Percentiles rank a stretch among this genome's conserved stretches.
Evolutionary conservation across 331 rosid genomes (phyloP).

Genomic region (Pyracantha coccinea): DNA sequence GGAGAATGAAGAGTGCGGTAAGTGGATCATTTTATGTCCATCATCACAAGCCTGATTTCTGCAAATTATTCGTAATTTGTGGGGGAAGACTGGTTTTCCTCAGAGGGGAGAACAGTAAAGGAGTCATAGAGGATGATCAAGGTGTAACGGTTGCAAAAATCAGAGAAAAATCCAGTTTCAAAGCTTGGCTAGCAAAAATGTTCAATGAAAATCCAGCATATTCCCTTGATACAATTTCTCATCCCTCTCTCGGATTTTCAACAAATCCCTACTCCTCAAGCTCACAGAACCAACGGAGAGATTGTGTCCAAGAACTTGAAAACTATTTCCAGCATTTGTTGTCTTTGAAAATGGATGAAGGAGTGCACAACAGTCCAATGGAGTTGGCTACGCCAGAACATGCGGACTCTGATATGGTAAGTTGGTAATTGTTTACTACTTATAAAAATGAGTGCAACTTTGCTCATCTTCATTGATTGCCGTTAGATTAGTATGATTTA

Average conservation of each 20-base stretch:
- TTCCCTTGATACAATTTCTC: constrained; percentile 12
- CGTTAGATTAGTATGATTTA: too few relatives aligned
- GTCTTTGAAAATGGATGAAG: constrained; percentile 37
- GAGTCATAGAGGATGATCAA: constrained; percentile 70
- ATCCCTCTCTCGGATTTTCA: constrained; percentile 28
- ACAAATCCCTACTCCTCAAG: constrained; percentile 24
- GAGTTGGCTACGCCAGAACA: constrained; percentile 30
- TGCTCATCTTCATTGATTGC: too few relatives aligned
- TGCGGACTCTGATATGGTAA: constrained; percentile 40
- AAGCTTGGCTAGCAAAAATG: constrained; percentile 66
- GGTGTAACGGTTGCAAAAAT: constrained; percentile 52
- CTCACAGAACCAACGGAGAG: constrained; percentile 52
- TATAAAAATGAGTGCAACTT: too few relatives aligned
- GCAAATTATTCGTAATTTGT: constrained; percentile 58
- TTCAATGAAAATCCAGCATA: constrained; percentile 36
- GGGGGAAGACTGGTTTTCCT: constrained; percentile 75
- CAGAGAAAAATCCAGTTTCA: constrained; percentile 48
- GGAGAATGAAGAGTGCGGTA: constrained; percentile 70
- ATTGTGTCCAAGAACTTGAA: constrained; percentile 49
- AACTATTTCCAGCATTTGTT: constrained; percentile 48
- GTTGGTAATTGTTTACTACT: too few relatives aligned
- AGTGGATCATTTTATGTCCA: constrained; percentile 61
- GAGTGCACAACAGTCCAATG: constrained; percentile 23
- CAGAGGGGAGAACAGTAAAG: constrained; percentile 43
- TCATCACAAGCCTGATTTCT: constrained; percentile 61